Evolutionary conservation across 2,329 filamentous ascomycete species (phyloP).

Genomic region (Taxawa tesnikishii): DNA sequence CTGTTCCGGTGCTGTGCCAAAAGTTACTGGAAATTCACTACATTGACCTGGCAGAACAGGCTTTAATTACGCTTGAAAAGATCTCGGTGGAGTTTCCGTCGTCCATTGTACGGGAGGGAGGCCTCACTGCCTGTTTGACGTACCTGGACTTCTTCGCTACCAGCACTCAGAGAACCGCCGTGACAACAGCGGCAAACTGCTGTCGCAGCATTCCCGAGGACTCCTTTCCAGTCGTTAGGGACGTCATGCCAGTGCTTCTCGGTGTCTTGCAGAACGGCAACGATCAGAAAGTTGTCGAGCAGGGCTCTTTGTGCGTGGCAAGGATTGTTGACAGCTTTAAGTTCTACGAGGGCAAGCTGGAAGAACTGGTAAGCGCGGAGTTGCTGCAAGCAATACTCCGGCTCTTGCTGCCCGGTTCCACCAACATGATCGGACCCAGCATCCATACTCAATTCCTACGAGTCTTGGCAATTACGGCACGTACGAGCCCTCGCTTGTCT

Average conservation of each 20-base stretch:
- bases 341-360: conserved; percentile 72
- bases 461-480: conserved; percentile 79
- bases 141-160: conserved; percentile 97
- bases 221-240: conserved; percentile 78
- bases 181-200: conserved; percentile 95
- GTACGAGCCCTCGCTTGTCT: conserved; percentile 75
- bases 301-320: conserved; percentile 89
- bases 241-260: conserved; percentile 92
- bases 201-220: conserved; percentile 94
- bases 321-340: conserved; percentile 96
- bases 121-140: conserved; percentile 85
- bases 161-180: conserved; percentile 88
- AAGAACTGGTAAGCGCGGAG: conserved; percentile 82
- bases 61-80: conserved; percentile 90
- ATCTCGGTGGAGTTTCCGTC: conserved; percentile 93
- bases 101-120: conserved; percentile 90
- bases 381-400: conserved; percentile 75
- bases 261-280: conserved; percentile 83
- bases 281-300: conserved; percentile 93
- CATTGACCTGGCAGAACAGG: conserved; percentile 95
- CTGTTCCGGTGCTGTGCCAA: conserved; percentile 85
- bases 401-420: conserved; percentile 82
- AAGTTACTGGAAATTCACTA: conserved; percentile 94
- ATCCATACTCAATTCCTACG: conserved; percentile 95
- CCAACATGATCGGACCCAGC: conserved; percentile 84